A percentile compares a stretch with the other conserved stretches of the same genome.
Conservation (phyloP, 2,329 filamentous ascomycete species). For the Hypoxylon sp. region DNA sequence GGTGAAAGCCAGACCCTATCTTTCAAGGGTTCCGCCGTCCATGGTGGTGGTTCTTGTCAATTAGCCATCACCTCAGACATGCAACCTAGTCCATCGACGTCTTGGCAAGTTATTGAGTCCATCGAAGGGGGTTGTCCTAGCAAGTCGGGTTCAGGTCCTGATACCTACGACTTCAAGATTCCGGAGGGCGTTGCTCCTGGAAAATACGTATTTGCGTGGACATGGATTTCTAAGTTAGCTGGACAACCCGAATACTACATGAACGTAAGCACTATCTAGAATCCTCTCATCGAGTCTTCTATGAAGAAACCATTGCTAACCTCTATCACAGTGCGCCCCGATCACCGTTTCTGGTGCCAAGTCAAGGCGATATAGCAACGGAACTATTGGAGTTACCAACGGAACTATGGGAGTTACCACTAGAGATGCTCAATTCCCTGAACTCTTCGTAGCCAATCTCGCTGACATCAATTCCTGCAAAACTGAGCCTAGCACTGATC, state of each 20-base stretch:
- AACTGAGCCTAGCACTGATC: slow-evolving; percentile 60
- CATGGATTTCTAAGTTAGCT: slow-evolving; percentile 74
- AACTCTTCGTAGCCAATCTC: slow-evolving; percentile 76
- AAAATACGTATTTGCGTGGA: slow-evolving; percentile 74
- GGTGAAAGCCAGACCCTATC: slow-evolving; percentile 56
- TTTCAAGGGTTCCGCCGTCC: slow-evolving; percentile 69
- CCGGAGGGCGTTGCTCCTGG: slow-evolving; percentile 68
- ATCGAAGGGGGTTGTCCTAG: slow-evolving; percentile 74
- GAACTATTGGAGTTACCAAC: slow-evolving; percentile 38
- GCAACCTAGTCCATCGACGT: slow-evolving; percentile 48
- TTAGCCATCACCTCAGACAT: slow-evolving; percentile 72
- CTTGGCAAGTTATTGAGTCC: slow-evolving; percentile 76
- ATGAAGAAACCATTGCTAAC: slow-evolving; percentile 46
- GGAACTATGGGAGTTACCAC: slow-evolving; percentile 50
- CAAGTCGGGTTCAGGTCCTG: slow-evolving; percentile 50
- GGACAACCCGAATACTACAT: slow-evolving; percentile 82
- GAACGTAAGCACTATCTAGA: slow-evolving; percentile 48
- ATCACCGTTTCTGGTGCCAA: slow-evolving; percentile 59
- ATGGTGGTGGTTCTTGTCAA: slow-evolving; percentile 80
- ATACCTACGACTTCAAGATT: slow-evolving; percentile 65
- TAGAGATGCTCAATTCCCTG: slow-evolving; percentile 61
- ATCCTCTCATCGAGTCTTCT: no score
- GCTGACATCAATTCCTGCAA: slow-evolving; percentile 58
- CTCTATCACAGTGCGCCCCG: slow-evolving; percentile 60
- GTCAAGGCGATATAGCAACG: slow-evolving; percentile 39